Base-by-base conservation (phyloP, 768 basidiomycete species). In the Auricularia sp. region DNA sequence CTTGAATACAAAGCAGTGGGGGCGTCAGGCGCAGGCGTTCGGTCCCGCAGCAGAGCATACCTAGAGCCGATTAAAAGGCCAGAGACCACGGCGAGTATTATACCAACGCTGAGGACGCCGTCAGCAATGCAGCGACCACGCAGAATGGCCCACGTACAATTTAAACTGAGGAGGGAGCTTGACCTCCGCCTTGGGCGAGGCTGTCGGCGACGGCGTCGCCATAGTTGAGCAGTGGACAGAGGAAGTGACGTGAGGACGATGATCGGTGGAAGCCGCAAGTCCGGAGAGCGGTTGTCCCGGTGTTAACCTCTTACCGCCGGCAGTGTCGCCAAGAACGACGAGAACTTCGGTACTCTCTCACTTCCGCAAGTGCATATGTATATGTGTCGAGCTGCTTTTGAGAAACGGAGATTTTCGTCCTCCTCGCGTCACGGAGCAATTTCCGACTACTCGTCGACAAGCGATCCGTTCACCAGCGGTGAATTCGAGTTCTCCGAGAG, bases 1-100 rank as follows among this genome's bases (percentile, higher is more conserved):
- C 77, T 85, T 85, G 69, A 85, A 76, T 1, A 84, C 83, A 68
- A 84, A 84, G 21, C 74, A n/a, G 21, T 7, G 10, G 12, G 36
- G 29, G 14, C 23, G n/a, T 62, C 23, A 62, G 43, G 6, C 14
- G 3, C 18, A 6, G 33, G 12, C 12, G 21, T 36, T 11, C 12
- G 3, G 10, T 33, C 8, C 16, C 11, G 14, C 21, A 12, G 21
- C 10, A n/a, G 54, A 10, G 56, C 56, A 29, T 10, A 59, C 36
- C 69, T 71, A 18, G 64, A 65, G 10, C 79, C 83, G 66, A 84
- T 85, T 61, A 85, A 74, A 3, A 83, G 63, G 0, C 84, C 84
- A 39, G 77, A 79, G 0, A 68, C 71, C 33, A 78, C 70, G 33
- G 76, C 76, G 5, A 77, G 72, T 3, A 71, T 66, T 12, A 77